phyloP scores from a whole-genome alignment of 495 filamentous ascomycete genomes.

The Penicillium crystallinum region DNA sequence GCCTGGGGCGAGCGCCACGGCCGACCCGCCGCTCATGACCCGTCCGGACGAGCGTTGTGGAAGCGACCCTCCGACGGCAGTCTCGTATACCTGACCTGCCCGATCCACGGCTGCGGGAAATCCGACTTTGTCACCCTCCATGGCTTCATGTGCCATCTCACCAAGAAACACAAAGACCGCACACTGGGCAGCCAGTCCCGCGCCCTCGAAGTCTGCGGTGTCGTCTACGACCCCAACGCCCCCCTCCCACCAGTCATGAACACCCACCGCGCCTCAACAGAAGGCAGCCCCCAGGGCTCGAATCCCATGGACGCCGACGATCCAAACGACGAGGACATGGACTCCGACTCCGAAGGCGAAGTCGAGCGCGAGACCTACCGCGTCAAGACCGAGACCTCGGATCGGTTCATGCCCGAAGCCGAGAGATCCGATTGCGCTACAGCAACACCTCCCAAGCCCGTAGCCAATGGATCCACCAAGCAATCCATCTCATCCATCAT shows the following conservation, averaged over 20 bases:
- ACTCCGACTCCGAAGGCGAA: constrained; percentile 32
- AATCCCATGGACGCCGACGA: constrained; percentile 30
- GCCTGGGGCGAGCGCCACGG: constrained; percentile 47
- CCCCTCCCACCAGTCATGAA: constrained; percentile 37
- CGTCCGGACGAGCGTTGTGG: constrained; percentile 41
- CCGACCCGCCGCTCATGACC: constrained; percentile 42
- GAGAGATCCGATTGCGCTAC: constrained; percentile 7
- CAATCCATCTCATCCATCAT: constrained; percentile 46
- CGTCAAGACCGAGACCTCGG: constrained; percentile 30
- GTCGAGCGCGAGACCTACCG: constrained; percentile 16
- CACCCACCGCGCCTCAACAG: constrained; percentile 35
- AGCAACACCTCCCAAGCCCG: constrained; percentile 15
- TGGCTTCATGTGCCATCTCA: constrained; percentile 48
- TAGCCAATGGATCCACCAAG: constrained; percentile 32
- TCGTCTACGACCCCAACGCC: constrained; percentile 40
- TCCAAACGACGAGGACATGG: constrained; percentile 30
- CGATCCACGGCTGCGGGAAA: constrained; percentile 40
- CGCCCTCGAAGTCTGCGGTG: constrained; percentile 43
- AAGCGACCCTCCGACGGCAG: constrained; percentile 45
- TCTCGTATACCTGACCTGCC: constrained; percentile 45
- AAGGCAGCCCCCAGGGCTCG: constrained; percentile 32
- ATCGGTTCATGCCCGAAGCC: constrained; percentile 19
- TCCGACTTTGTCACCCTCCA: constrained; percentile 44
- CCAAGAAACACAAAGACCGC: constrained; percentile 48
- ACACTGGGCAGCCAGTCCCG: constrained; percentile 43